phyloP scores from a whole-genome alignment of 352 stramenopile genomes.

The Globisporangium echinulatum region DNA sequence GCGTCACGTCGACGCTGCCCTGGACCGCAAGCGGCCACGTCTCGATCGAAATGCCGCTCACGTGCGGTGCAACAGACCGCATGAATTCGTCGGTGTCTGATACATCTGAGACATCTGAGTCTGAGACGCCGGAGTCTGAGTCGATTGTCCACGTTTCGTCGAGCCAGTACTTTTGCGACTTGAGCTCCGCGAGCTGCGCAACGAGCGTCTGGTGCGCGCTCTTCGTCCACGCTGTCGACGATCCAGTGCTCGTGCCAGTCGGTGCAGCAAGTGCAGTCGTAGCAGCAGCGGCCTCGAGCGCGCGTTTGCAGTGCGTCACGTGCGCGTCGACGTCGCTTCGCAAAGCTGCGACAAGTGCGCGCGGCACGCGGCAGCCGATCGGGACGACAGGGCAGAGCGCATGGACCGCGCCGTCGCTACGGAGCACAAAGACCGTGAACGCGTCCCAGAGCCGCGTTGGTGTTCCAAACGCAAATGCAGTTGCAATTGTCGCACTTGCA shows the following conservation, averaged over 20 bases:
- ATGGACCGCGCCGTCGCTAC: constrained; percentile 64
- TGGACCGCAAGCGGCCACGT: constrained; percentile 74
- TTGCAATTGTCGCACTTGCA: constrained; percentile 17
- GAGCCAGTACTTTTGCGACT: constrained; percentile 83
- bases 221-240: background rate
- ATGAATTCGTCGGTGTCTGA: constrained; percentile 16
- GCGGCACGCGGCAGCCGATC: constrained; percentile 43
- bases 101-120: too few relatives aligned
- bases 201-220: constrained; percentile 21
- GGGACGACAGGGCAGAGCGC: constrained; percentile 66
- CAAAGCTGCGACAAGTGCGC: constrained; percentile 40
- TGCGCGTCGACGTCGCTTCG: constrained; percentile 56
- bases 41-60: constrained; percentile 65
- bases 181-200: constrained; percentile 46
- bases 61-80: constrained; percentile 45
- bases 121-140: constrained; percentile 1
- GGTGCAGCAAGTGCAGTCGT: background rate
- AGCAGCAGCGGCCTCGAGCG: constrained; percentile 17
- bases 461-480: constrained; percentile 56
- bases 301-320: constrained; percentile 45
- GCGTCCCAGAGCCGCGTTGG: constrained; percentile 55
- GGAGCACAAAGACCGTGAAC: constrained; percentile 71
- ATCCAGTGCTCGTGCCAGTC: background rate
- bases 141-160: constrained; percentile 46
- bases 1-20: constrained; percentile 49